Evolutionary conservation across 495 filamentous ascomycete species (phyloP).

Genomic region (Annulohypoxylon nitens): DNA sequence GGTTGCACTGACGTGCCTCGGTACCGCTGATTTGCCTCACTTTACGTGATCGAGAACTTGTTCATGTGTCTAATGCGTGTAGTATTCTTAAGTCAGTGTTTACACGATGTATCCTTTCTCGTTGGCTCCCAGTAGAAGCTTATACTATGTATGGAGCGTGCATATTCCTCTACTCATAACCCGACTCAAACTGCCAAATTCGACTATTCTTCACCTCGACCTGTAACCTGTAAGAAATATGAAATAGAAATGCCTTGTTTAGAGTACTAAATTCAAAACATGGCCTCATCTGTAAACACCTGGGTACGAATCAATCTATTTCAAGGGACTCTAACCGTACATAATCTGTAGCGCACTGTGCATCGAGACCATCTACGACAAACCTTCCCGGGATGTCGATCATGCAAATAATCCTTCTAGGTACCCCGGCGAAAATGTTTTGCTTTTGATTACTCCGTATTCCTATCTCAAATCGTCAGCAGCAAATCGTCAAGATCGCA

Average conservation of each 20-base stretch:
- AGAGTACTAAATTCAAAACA: neutral
- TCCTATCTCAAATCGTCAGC: neutral
- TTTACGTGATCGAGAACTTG: neutral
- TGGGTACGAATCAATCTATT: neutral
- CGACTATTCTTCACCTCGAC: neutral
- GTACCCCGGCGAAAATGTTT: neutral
- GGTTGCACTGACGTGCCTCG: neutral
- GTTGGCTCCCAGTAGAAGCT: neutral
- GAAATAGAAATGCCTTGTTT: neutral
- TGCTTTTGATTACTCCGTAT: constrained; percentile 17
- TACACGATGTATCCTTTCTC: neutral
- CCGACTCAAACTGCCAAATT: neutral
- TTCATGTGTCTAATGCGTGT: neutral
- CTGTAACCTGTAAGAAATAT: neutral
- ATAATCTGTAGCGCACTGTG: neutral
- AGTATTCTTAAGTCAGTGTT: neutral
- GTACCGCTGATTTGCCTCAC: neutral
- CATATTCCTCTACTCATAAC: neutral
- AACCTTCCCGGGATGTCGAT: neutral
- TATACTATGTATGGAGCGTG: neutral
- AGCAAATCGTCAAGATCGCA: constrained; percentile 1
- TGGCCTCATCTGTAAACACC: neutral
- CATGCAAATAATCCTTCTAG: constrained; percentile 15
- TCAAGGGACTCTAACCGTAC: neutral
- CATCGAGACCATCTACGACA: neutral